A percentile compares a stretch with the other conserved stretches of the same genome.
phyloP scores from a whole-genome alignment of 1,284 basidiomycete species.

The Phlebopus sp. region DNA sequence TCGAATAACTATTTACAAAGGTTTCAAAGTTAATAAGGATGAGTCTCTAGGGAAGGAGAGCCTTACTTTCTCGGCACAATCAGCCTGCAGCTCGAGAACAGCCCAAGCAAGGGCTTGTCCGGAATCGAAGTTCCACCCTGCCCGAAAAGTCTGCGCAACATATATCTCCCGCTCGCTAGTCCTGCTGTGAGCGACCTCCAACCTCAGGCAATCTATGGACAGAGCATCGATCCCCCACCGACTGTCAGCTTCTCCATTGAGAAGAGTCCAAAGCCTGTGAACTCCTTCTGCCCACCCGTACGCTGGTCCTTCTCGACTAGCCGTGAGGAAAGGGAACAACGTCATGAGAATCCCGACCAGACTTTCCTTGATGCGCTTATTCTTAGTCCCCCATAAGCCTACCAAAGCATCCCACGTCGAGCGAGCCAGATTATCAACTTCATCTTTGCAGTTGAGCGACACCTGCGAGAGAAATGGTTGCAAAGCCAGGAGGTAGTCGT shows the following conservation, averaged over 20 bases:
- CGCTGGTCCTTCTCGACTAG: conserved; percentile 19
- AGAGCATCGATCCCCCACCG: conserved; percentile 63
- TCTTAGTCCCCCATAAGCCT: conserved; percentile 73
- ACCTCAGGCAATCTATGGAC: conserved; percentile 60
- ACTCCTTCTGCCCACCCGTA: conserved; percentile 41
- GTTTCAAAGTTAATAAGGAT: conserved; percentile 18
- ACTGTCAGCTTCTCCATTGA: conserved; percentile 62
- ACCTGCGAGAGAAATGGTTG: conserved; percentile 69
- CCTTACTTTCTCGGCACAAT: conserved; percentile 67
- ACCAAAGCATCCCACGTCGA: conserved; percentile 65
- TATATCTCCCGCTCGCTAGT: conserved; percentile 44
- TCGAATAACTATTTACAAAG: conserved; percentile 49
- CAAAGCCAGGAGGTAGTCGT: conserved; percentile 67
- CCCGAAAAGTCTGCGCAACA: conserved; percentile 59
- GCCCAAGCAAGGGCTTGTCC: conserved; percentile 79
- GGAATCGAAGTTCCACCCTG: conserved; percentile 70
- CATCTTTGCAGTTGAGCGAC: conserved; percentile 65
- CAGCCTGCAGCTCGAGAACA: conserved; percentile 79
- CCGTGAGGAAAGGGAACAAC: conserved; percentile 70
- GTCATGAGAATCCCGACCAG: conserved; percentile 66
- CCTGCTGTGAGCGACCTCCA: conserved; percentile 37
- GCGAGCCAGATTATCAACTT: conserved; percentile 58
- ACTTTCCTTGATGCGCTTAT: conserved; percentile 62
- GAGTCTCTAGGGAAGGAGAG: conserved; percentile 3
- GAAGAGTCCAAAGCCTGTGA: conserved; percentile 48